Evolutionary conservation across 495 filamentous ascomycete species (phyloP).

Genomic region (Bathelium albidoporum): DNA sequence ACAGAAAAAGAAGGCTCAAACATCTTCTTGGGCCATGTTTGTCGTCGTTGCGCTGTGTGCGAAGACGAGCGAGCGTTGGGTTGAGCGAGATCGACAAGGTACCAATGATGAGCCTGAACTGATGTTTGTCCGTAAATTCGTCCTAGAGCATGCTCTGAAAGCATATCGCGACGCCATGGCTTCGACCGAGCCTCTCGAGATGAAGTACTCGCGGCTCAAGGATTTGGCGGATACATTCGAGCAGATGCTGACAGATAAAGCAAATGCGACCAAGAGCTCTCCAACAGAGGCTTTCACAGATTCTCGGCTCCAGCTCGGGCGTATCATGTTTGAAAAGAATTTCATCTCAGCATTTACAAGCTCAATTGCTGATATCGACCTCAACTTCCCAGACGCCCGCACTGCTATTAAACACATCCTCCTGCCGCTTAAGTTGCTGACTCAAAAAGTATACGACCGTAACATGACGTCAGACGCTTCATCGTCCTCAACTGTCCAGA

Average conservation of each 20-base stretch:
- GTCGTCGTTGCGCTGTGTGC: constrained; percentile 78
- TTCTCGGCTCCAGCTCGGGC: constrained; percentile 67
- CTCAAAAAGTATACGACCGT: constrained; percentile 72
- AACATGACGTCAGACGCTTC: constrained; percentile 69
- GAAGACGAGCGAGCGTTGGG: constrained; percentile 64
- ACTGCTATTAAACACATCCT: constrained; percentile 93
- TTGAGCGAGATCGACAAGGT: constrained; percentile 40
- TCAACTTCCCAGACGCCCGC: constrained; percentile 88
- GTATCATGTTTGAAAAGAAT: constrained; percentile 96
- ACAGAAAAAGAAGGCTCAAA: constrained; percentile 73
- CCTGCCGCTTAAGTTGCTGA: constrained; percentile 74
- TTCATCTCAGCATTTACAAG: constrained; percentile 78
- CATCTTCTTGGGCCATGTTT: constrained; percentile 72
- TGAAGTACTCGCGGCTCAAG: constrained; percentile 77
- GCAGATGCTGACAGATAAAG: constrained; percentile 74
- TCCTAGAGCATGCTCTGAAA: constrained; percentile 82
- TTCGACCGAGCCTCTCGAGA: constrained; percentile 70
- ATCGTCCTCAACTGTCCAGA: constrained; percentile 52
- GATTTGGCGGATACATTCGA: constrained; percentile 84
- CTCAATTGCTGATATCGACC: constrained; percentile 92
- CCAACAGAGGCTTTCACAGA: background rate
- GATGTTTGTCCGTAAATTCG: constrained; percentile 84
- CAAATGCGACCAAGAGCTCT: constrained; percentile 41
- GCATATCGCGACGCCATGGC: constrained; percentile 82
- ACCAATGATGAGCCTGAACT: constrained; percentile 78